Base-by-base conservation (phyloP, 2,329 filamentous ascomycete genomes). In the Lecanoromycetidae sp. region DNA sequence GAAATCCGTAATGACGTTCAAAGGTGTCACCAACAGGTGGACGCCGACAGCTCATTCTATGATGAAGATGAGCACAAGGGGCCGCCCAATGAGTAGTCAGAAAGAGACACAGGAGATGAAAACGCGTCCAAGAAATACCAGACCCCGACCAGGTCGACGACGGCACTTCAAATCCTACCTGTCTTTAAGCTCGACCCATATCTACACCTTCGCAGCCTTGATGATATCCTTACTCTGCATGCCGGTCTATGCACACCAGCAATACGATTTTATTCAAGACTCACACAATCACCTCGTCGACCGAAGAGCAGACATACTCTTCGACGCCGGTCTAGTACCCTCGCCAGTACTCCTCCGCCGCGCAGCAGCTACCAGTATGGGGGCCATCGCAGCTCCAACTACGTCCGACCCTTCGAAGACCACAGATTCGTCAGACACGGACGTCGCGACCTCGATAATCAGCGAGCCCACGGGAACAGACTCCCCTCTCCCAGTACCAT, bases 401-500 rank as follows among this genome's bases (percentile, higher is more conserved):
- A 33, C 43, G 9, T 26, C 38, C 39, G 44, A 26, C 19, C 10
- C 40, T n/a, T 19, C 45, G n/a, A 35, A 39, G 22, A 46, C 32
- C n/a, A 10, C n/a, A 17, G 42, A 25, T 10, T 44, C 46, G 2
- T 29, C 47, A 19, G 34, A 19, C 25, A 29, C 20, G 7, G 44
- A 39, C 13, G 3, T 33, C n/a, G 17, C 42, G 15, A 47, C 44
- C 12, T 20, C 32, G 4, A 46, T 51, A 8, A 7, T 40, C 12
- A 46, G 34, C 19, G 35, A 40, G 15, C 34, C 51, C 6, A 26
- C 40, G 10, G 12, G 51, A 1, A 52, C 56, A 7, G 26, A 62
- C 1, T 66, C 63, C 43, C 65, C 72, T 4, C 64, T 82, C 34
- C 84, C 81, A 0, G 75, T 64, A 9, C 74, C 82, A 2, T 85